Conservation (phyloP, 1,139 yeast genomes). For the Nakaseomyces delphensis region DNA sequence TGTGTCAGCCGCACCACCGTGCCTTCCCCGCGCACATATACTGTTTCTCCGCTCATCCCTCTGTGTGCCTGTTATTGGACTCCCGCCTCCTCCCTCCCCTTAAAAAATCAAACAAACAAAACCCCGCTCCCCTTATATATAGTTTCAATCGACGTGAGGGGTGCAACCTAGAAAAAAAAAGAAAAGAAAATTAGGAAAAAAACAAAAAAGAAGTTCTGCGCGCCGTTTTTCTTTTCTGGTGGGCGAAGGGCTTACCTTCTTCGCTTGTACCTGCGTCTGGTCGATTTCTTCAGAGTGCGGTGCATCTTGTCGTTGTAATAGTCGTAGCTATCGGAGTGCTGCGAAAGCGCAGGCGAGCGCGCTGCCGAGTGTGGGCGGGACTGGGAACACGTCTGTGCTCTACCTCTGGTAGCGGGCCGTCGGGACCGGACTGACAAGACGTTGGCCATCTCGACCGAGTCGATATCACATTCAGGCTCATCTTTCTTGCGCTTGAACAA, state of each 20-base stretch:
- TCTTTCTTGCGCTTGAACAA: background rate
- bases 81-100: background rate
- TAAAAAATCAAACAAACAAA: background rate
- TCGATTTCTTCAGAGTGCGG: constrained; percentile 1
- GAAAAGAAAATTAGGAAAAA: background rate
- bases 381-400: background rate
- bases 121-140: background rate
- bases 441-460: constrained; percentile 5
- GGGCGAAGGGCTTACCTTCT: background rate
- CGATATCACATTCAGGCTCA: constrained; percentile 1
- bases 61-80: background rate
- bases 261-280: constrained; percentile 1
- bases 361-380: too few species aligned
- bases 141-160: too few species aligned
- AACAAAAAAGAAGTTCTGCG: background rate
- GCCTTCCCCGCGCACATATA: constrained; percentile 5
- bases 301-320: constrained; percentile 3
- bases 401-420: background rate
- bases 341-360: too few species aligned
- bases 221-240: background rate
- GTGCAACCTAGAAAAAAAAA: background rate
- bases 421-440: background rate
- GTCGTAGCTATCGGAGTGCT: background rate
- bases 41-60: constrained; percentile 5
- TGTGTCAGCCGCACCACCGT: constrained; percentile 1